Base-by-base conservation (phyloP, 2,329 filamentous ascomycete genomes). In the Lecanicillium sp. region DNA sequence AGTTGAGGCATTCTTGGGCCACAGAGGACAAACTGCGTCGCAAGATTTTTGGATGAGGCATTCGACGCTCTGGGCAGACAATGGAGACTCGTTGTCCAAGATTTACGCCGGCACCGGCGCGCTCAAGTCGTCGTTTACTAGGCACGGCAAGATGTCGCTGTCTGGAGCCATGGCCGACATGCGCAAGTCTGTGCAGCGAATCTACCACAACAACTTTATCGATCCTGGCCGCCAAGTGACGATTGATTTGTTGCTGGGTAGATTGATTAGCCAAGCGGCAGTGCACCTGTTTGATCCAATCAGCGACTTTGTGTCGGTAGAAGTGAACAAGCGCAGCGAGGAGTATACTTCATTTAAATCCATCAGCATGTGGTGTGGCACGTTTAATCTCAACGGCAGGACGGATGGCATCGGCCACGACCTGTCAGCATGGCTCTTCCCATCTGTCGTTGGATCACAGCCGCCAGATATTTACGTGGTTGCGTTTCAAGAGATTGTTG, bases 401-500 rank as follows among this genome's bases (percentile, higher is more conserved):
- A 88, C 83, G 1, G 69, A 80, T 42, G 88, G 89, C 4, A 71
- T 88, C 17, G 73, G 80, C 15, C 73, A 86, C 45, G 89, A 96
- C 54, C 68, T 98, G 11, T 83, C 85, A 1, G 70, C 81, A 2
- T 98, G 92, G 92, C 67, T 98, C 4, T 88, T 84, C 53, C 85
- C 85, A 1, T 63, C 72, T 4, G 46, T 54, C 1, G 37, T 71
- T 9, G 71, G 76, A 5, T 59, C 77, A 4, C 68, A 75, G 33
- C 78, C 85, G 44, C 89, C 92, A 5, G 85, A 90, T 42, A 85
- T 98, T 28, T 80, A 94, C 37, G 88, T 84, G 7, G 81, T 95
- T 13, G 92, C 87, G 0, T 96, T 98, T 51, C 92, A 98, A 56
- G 92, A 98, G 60, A 96, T 98, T 45, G 92, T 98, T n/a, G 86